Base-by-base conservation (phyloP, 768 basidiomycete genomes). In the Coprinopsis strossmayeri region DNA sequence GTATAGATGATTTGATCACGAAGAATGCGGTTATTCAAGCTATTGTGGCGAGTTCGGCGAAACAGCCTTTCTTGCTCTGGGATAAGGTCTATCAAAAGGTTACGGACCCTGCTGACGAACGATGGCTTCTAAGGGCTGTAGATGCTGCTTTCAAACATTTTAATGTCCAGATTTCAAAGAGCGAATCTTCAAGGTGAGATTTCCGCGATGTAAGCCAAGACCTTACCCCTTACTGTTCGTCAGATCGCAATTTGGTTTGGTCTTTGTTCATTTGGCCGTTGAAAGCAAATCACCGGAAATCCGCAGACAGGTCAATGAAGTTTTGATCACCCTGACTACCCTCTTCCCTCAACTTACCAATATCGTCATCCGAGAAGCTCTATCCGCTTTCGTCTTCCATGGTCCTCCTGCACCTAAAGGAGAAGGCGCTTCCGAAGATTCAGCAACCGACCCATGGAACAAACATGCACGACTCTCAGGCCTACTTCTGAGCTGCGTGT, bases 81-180 rank as follows among this genome's bases (percentile, higher is more conserved):
- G 92, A 95, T 46, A 92, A 88, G 61, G 81, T 90, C 0, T 92
- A 91, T 57, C 78, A 83, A 50, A 91, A 89, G 60, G 54, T 85
- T 13, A 66, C 69, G 5, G 74, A 79, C 4, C 56, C 71, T 0
- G 73, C 74, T 2, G 91, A 91, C 13, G 82, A 90, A 48, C 57
- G 55, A 11, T 96, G 93, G 94, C 64, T 96, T 1, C 65, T 91
- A 12, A 75, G 83, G 26, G 84, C 87, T 0, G 60, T 73, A 7
- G 72, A 84, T 46, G 76, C 73, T 2, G 65, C 74, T 2, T 48
- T 82, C 5, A 55, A 63, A 3, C 73, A 63, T 59, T 77, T 79
- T 57, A 69, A 69, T 35, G 51, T 57, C 1, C 79, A 86, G 4
- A 59, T 88, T 1, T 28, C 49, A 20, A 81, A 79, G 54, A 77